A percentile compares a stretch with the other conserved stretches of the same genome.
Evolutionary conservation across 371 early-diverging fungal species (phyloP).

Genomic region (Dichotomocladium elegans): DNA sequence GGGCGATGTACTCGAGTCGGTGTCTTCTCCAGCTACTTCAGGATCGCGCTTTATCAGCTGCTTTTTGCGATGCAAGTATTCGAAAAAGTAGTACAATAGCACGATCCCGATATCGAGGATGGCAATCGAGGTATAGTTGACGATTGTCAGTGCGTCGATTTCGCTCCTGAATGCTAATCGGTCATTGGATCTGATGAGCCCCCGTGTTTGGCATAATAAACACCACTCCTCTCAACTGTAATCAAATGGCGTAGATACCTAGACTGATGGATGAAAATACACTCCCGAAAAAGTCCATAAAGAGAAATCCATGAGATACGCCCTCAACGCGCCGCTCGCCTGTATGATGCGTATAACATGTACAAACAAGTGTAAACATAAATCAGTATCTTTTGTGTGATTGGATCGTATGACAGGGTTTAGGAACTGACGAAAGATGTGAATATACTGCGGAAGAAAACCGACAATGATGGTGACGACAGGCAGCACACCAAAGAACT

Average conservation of each 20-base stretch:
- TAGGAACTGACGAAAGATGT: conserved; percentile 36
- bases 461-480: conserved; percentile 38
- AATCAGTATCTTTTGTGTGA: not conserved
- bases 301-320: conserved; percentile 42
- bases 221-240: too few species aligned
- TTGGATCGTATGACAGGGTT: too few species aligned
- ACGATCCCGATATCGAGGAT: conserved; percentile 22
- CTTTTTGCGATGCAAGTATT: too few species aligned
- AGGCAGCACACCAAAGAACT: conserved; percentile 43
- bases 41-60: too few species aligned
- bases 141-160: conserved; percentile 22
- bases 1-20: too few species aligned
- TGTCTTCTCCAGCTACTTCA: too few species aligned
- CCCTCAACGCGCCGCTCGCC: conserved; percentile 31
- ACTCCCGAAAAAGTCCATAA: conserved; percentile 42
- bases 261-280: conserved; percentile 45
- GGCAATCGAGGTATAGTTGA: conserved; percentile 27
- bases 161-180: conserved; percentile 4
- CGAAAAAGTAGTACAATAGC: conserved; percentile 19
- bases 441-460: conserved; percentile 48
- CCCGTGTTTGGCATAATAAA: too few species aligned
- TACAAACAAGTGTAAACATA: not conserved
- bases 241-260: too few species aligned
- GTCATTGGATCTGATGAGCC: not conserved
- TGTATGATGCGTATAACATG: too few species aligned